These are phyloP conservation scores for Agaricus subrufescens DNA, from an alignment of 768 basidiomycete genomes.

Conservation along the genomic window DNA sequence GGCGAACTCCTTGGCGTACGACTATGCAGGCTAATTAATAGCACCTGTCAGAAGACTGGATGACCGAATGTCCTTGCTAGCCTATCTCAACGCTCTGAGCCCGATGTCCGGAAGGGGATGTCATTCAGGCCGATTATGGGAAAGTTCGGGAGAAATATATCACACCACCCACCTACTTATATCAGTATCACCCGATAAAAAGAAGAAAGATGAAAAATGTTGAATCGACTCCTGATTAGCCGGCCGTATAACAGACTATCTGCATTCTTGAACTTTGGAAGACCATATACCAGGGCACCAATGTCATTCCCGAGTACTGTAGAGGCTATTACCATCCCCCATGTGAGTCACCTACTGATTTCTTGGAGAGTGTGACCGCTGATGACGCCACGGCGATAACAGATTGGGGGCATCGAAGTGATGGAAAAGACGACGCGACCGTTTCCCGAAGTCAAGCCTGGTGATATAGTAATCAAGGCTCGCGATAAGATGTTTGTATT, in stretches of 20 bases:
- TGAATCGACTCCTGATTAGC: conserved; percentile 8
- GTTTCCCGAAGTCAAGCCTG: conserved; percentile 58
- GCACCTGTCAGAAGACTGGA: too few species aligned
- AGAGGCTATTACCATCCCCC: conserved; percentile 67
- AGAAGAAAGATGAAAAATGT: background rate
- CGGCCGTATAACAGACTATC: conserved; percentile 16
- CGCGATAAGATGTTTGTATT: background rate
- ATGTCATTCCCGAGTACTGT: conserved; percentile 60
- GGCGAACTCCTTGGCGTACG: too few species aligned
- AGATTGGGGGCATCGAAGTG: conserved; percentile 74
- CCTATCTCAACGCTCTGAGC: background rate
- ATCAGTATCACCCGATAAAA: background rate
- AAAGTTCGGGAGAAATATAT: background rate
- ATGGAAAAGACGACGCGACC: conserved; percentile 64
- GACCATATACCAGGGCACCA: background rate
- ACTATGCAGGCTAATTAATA: too few species aligned
- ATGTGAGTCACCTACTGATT: conserved; percentile 24
- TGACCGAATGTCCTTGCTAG: too few species aligned
- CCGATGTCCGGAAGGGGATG: background rate
- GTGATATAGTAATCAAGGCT: conserved; percentile 53
- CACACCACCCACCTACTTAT: background rate
- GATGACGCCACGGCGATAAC: background rate
- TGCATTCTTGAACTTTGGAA: conserved; percentile 17
- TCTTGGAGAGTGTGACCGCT: background rate
- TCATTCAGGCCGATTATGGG: background rate